Percentiles rank a stretch among this genome's conserved stretches.
Evolutionary conservation across 768 basidiomycete species (phyloP).

Genomic region (Galerina sulciceps): DNA sequence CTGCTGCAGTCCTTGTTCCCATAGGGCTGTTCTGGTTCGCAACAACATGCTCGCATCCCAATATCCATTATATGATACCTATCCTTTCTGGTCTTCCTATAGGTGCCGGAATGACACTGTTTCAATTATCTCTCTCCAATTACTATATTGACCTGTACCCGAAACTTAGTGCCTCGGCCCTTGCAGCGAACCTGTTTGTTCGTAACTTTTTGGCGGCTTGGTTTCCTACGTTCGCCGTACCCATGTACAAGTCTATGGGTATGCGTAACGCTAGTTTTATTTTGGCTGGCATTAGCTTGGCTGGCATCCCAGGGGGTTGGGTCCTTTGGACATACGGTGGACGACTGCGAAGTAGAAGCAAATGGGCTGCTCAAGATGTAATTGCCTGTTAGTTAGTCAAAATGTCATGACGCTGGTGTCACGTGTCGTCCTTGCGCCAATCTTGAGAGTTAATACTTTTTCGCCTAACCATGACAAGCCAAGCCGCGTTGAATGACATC

Average conservation of each 20-base stretch:
- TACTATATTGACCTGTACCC: no score
- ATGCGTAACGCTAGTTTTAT: constrained; percentile 11
- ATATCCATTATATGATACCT: constrained; percentile 7
- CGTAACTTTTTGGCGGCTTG: constrained; percentile 14
- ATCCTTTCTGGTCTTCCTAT: no score
- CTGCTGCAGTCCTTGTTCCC: constrained; percentile 7
- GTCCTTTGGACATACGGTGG: no score
- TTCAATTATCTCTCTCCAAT: no score
- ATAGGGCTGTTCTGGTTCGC: constrained; percentile 18
- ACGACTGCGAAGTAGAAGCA: constrained; percentile 4
- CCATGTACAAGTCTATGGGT: constrained; percentile 15
- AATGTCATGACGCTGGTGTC: no score
- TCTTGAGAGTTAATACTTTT: background rate
- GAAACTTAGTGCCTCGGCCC: background rate
- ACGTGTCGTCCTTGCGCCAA: no score
- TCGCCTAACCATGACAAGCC: constrained; percentile 15
- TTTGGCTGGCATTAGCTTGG: constrained; percentile 12
- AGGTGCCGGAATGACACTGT: no score
- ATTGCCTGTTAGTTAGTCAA: background rate
- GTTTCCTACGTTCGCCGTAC: constrained; percentile 18
- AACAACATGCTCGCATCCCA: constrained; percentile 2
- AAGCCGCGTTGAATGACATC: constrained; percentile 37
- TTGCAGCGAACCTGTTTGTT: constrained; percentile 16
- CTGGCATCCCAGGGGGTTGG: constrained; percentile 9
- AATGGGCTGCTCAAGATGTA: constrained; percentile 15